A percentile compares a stretch with the other conserved stretches of the same genome.
Conservation (phyloP, 768 basidiomycete genomes). For the Trametes punicea region DNA sequence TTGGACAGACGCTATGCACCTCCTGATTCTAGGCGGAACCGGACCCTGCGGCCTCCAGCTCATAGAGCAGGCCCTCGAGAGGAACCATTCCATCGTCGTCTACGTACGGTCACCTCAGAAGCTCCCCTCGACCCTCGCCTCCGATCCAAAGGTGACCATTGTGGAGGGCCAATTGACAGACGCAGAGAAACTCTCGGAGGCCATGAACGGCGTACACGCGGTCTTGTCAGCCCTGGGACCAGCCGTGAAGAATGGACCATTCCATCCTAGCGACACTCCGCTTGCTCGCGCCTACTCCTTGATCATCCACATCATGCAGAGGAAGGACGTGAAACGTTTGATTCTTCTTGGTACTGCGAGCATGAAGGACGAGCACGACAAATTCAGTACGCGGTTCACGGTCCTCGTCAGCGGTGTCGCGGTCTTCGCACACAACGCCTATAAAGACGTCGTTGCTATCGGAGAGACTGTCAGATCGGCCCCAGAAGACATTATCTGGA, state of each 20-base stretch:
- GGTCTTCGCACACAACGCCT: slow-evolving; percentile 51
- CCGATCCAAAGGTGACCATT: slow-evolving; percentile 45
- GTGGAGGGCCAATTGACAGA: slow-evolving; percentile 58
- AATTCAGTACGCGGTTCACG: slow-evolving; percentile 45
- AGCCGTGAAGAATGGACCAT: slow-evolving; percentile 36
- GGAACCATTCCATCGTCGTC: slow-evolving; percentile 47
- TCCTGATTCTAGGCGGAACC: slow-evolving; percentile 71
- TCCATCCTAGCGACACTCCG: slow-evolving; percentile 48
- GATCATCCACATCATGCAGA: slow-evolving; percentile 56
- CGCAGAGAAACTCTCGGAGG: slow-evolving; percentile 43
- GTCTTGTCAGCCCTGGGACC: slow-evolving; percentile 70
- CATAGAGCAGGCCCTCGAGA: slow-evolving; percentile 50
- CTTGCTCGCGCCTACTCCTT: slow-evolving; percentile 56
- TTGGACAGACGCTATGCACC: too few relatives aligned
- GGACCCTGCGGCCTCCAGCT: slow-evolving; percentile 58
- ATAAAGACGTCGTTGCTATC: slow-evolving; percentile 63
- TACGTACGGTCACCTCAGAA: slow-evolving; percentile 66
- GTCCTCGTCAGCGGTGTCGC: slow-evolving; percentile 38
- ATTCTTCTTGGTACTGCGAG: slow-evolving; percentile 67
- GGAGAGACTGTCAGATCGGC: slow-evolving; percentile 50
- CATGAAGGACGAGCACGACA: slow-evolving; percentile 59
- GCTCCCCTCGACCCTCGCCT: slow-evolving; percentile 47
- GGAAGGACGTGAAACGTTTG: slow-evolving; percentile 51
- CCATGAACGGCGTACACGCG: slow-evolving; percentile 54
- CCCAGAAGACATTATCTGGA: slow-evolving; percentile 58